Evolutionary conservation across 2,329 filamentous ascomycete species (phyloP).

Genomic region (Fusarium pilosicola): DNA sequence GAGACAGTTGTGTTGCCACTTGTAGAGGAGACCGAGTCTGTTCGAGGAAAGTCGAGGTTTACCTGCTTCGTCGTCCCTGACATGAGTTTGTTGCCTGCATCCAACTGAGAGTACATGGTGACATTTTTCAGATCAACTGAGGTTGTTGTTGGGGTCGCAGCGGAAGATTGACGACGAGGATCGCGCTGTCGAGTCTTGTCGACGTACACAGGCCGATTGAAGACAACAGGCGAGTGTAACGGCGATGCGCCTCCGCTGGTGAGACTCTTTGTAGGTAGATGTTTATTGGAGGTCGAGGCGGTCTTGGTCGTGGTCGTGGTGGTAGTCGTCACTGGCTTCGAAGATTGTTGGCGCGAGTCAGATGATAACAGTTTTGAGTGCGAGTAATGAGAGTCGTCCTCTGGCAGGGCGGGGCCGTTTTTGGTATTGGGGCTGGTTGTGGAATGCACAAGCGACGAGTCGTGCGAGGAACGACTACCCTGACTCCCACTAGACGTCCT

Average conservation of each 20-base stretch:
- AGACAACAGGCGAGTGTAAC: slow-evolving; percentile 34
- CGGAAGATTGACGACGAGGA: slow-evolving; percentile 38
- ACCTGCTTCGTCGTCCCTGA: slow-evolving; percentile 47
- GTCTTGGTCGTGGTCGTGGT: slow-evolving; percentile 1
- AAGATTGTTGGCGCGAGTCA: slow-evolving; percentile 38
- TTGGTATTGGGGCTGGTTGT: slow-evolving; percentile 31
- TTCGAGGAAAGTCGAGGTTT: slow-evolving; percentile 51
- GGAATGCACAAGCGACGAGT: slow-evolving; percentile 43
- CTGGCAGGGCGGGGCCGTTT: slow-evolving; percentile 43
- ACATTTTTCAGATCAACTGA: slow-evolving; percentile 50
- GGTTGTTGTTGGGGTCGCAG: slow-evolving; percentile 7
- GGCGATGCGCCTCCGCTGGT: neutral
- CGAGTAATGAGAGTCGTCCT: slow-evolving; percentile 34
- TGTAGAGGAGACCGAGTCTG: slow-evolving; percentile 59
- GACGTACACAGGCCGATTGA: slow-evolving; percentile 30
- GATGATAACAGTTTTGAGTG: slow-evolving; percentile 34
- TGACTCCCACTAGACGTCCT: slow-evolving; percentile 44
- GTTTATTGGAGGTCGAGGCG: slow-evolving; percentile 25
- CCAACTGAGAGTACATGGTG: slow-evolving; percentile 48
- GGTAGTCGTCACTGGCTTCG: slow-evolving; percentile 24
- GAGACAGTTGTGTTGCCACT: slow-evolving; percentile 57
- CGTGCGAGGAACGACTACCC: slow-evolving; percentile 44
- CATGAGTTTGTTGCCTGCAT: slow-evolving; percentile 45
- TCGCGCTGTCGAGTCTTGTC: slow-evolving; percentile 37
- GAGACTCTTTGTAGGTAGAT: slow-evolving; percentile 22